phyloP scores from a whole-genome alignment of 1,284 basidiomycete species.

The Melampsora americana region DNA sequence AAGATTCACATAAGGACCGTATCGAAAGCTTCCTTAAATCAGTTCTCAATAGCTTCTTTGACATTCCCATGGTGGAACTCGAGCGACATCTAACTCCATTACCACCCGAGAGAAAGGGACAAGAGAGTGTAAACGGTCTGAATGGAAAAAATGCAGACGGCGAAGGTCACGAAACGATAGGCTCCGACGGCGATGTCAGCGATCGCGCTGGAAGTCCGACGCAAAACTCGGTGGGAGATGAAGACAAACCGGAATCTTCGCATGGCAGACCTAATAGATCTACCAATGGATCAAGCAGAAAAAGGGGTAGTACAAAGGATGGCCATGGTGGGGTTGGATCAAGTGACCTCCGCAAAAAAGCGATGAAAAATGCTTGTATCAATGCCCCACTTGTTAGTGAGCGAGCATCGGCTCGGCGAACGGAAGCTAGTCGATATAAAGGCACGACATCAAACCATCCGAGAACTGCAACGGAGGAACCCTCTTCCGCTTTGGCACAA shows the following conservation, averaged over 20 bases:
- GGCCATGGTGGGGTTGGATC: conserved; percentile 11
- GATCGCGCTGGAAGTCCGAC: conserved; percentile 25
- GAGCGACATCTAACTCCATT: conserved; percentile 42
- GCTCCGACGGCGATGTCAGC: conserved; percentile 37
- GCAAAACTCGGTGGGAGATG: conserved; percentile 12
- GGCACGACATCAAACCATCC: not conserved
- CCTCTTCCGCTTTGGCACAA: not conserved
- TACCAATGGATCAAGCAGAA: conserved; percentile 2
- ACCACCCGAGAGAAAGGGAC: conserved; percentile 40
- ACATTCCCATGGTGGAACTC: conserved; percentile 36
- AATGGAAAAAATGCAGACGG: conserved; percentile 20
- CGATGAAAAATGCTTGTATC: conserved; percentile 41
- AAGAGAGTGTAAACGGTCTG: conserved; percentile 14
- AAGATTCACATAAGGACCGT: conserved; percentile 37
- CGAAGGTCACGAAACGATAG: conserved; percentile 32
- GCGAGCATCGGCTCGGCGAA: conserved; percentile 35
- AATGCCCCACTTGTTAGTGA: conserved; percentile 25
- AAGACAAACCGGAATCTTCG: conserved; percentile 30
- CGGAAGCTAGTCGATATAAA: conserved; percentile 23
- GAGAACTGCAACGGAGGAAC: not conserved
- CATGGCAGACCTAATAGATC: conserved; percentile 16
- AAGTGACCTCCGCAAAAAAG: conserved; percentile 40
- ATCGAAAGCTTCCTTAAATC: conserved; percentile 38
- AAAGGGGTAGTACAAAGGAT: conserved; percentile 21
- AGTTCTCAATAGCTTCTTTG: conserved; percentile 27